phyloP scores from a whole-genome alignment of 805 yeast species.

The Dipodascopsis tothii region DNA sequence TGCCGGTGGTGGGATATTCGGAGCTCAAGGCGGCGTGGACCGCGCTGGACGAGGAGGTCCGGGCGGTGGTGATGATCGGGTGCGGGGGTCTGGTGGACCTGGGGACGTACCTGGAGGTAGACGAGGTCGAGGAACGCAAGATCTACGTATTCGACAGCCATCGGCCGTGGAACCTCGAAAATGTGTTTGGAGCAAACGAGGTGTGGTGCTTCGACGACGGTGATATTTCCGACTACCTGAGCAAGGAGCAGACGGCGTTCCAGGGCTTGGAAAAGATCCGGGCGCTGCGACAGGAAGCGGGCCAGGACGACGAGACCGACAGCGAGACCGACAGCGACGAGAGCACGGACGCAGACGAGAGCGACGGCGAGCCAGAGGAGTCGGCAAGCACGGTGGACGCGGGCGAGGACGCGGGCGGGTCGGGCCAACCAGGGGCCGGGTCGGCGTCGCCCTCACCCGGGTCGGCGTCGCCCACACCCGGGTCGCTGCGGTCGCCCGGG shows the following conservation, averaged over 20 bases:
- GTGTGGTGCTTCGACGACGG: slow-evolving; percentile 85
- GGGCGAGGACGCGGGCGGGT: no score
- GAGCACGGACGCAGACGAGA: slow-evolving; percentile 31
- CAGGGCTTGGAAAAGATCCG: slow-evolving; percentile 30
- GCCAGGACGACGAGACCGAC: slow-evolving; percentile 31
- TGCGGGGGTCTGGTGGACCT: slow-evolving; percentile 91
- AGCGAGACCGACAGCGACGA: slow-evolving; percentile 30
- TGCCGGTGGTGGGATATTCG: slow-evolving; percentile 87
- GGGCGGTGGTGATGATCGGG: slow-evolving; percentile 73
- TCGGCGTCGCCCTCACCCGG: no score
- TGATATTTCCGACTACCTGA: slow-evolving; percentile 48
- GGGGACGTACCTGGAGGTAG: slow-evolving; percentile 45
- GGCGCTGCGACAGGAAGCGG: slow-evolving; percentile 34
- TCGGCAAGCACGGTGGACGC: slow-evolving; percentile 26
- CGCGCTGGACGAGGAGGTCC: slow-evolving; percentile 63
- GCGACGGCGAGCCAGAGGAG: slow-evolving; percentile 21
- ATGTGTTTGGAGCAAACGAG: slow-evolving; percentile 72
- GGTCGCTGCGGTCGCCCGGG: no score
- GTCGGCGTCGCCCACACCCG: no score
- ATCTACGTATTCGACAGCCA: slow-evolving; percentile 85
- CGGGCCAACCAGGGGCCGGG: no score
- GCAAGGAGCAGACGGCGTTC: slow-evolving; percentile 57
- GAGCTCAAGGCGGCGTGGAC: slow-evolving; percentile 58
- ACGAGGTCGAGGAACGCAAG: slow-evolving; percentile 38
- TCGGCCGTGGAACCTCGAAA: slow-evolving; percentile 94